Evolutionary conservation across 805 yeast species (phyloP).

Genomic region (Ogataea populi-albae): DNA sequence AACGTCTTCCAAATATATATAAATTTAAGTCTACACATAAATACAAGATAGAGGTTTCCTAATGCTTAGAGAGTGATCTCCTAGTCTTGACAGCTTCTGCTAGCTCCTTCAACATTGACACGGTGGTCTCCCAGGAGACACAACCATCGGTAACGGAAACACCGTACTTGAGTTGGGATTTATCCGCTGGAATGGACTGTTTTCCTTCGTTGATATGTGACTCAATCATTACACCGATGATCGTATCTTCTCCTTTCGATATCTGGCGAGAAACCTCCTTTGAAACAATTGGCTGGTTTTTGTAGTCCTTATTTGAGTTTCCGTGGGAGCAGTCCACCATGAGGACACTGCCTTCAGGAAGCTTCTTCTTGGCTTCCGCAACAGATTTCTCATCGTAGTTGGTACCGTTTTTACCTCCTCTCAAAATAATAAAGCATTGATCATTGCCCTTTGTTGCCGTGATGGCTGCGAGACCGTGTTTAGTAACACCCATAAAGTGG

Average conservation of each 20-base stretch:
- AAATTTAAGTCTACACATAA: background rate
- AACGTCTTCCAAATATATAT: slow-evolving; percentile 1
- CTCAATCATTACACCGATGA: slow-evolving; percentile 96
- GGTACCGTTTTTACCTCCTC: slow-evolving; percentile 95
- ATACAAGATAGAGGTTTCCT: no score
- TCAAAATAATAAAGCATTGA: slow-evolving; percentile 86
- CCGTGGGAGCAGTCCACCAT: slow-evolving; percentile 99
- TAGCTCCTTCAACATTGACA: slow-evolving; percentile 68
- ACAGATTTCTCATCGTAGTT: slow-evolving; percentile 86
- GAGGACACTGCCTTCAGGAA: slow-evolving; percentile 50
- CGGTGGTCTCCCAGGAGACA: slow-evolving; percentile 89
- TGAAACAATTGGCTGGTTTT: slow-evolving; percentile 94
- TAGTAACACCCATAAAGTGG: slow-evolving; percentile 96
- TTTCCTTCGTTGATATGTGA: slow-evolving; percentile 88
- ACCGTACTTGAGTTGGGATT: slow-evolving; percentile 76
- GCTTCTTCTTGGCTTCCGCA: slow-evolving; percentile 60
- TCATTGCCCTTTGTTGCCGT: slow-evolving; percentile 95
- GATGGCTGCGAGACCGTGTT: slow-evolving; percentile 95
- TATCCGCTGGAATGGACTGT: slow-evolving; percentile 69
- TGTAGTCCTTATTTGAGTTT: slow-evolving; percentile 89
- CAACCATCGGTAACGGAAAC: slow-evolving; percentile 97
- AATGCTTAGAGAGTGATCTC: slow-evolving; percentile 51
- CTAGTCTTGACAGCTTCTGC: slow-evolving; percentile 83
- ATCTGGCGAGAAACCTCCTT: slow-evolving; percentile 78
- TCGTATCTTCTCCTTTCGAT: slow-evolving; percentile 69